Evolutionary conservation across 257 asterid species (phyloP).

Genomic region (Capsicum pubescens): DNA sequence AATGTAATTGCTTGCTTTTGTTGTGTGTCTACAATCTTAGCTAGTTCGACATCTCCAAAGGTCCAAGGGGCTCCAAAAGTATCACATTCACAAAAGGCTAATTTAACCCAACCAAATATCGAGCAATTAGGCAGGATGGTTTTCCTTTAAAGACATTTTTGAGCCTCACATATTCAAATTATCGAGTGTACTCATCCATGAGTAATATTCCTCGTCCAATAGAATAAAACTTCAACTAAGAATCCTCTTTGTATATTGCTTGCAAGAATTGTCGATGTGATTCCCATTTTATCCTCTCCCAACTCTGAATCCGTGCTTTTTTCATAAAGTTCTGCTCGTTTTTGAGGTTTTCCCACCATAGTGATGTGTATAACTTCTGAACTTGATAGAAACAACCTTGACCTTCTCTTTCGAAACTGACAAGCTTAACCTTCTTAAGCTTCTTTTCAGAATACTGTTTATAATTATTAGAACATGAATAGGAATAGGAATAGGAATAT

Average conservation of each 20-base stretch:
- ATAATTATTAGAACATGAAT: no score
- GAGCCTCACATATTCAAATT: background rate
- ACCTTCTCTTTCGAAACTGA: background rate
- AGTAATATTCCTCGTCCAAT: background rate
- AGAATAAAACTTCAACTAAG: background rate
- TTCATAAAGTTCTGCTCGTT: background rate
- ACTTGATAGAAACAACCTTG: background rate
- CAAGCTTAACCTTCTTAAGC: background rate
- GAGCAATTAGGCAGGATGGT: background rate
- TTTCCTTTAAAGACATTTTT: background rate
- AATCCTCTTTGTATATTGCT: background rate
- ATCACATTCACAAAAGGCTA: background rate
- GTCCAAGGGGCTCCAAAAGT: background rate
- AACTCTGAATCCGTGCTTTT: background rate
- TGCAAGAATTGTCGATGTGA: background rate
- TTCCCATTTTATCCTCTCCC: conserved; percentile 13
- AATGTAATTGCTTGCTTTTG: background rate
- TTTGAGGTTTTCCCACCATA: no score
- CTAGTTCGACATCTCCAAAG: background rate
- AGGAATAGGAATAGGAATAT: no score
- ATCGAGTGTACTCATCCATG: background rate
- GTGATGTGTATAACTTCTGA: background rate
- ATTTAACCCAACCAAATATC: background rate
- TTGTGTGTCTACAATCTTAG: background rate
- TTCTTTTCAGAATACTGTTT: background rate